Evolutionary conservation across 202 grass and related monocot genomes (phyloP), one percentile per base, ranked within the genome.

Genomic region (Carex arenaria): DNA sequence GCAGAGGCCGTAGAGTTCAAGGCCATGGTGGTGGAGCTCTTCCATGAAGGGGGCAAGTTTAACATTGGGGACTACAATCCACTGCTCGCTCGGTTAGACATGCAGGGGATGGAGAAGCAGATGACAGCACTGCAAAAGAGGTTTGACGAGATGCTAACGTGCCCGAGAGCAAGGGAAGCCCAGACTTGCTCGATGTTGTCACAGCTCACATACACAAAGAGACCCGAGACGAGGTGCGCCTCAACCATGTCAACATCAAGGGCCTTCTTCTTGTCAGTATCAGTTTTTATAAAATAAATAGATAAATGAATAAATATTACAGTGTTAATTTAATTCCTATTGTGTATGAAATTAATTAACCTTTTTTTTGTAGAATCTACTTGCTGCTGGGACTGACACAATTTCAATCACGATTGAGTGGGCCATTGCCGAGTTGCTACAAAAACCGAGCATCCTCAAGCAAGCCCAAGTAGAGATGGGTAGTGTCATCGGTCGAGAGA

Each of bases 331-430:
- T 64, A 10, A 64, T 63, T 64, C 22, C 26, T 47, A 10, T 9
- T 47, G 9, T 10, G 9, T 47, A 47, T 47, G 43, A 2, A 10
- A 47, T 47, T 10, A 26, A 49, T 49, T 49, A 49, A 49, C 45
- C 45, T 11, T 47, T 7, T 47, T 72, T 72, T 74, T 32, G 57
- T 31, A 87, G 85, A 82, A 82, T 65, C 32, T 87, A 11, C 40
- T 87, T 12, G 28, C 79, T 1, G 85, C 85, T 4, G 85, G 85
- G 14, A 87, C 85, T 15, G 85, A 87, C 56, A 87, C 79, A 32
- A 56, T 45, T 1, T 66, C 79, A 0, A 55, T 31, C 17, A 67
- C 85, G 1, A 87, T 87, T 2, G 85, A 87, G 30, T 87, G 85
- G 85, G 85, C 85, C 0, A 20, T 87, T 12, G 85, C 79, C 0